Evolutionary conservation across 2,329 filamentous ascomycete species (phyloP), one percentile per base, ranked within the genome.

Genomic region (Hyphodiscus sp.): DNA sequence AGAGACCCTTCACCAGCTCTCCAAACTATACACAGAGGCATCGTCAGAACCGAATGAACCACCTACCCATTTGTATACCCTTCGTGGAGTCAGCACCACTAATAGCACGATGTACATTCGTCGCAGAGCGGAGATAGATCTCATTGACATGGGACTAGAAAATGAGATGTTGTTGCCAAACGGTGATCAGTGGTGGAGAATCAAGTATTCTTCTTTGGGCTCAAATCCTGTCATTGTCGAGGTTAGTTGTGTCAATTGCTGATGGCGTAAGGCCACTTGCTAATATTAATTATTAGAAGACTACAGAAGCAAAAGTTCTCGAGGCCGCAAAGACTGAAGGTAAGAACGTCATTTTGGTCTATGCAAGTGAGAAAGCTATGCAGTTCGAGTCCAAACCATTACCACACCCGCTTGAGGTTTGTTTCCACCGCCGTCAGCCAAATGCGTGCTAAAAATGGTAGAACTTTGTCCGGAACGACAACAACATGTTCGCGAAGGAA

Each of bases 101-200:
- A 67, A 69, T 13, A 73, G 76, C 48, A 66, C 78, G 1, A 70
- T 76, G 10, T 82, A 79, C 58, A 68, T 82, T 33, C 80, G 78
- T 59, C 71, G 70, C 53, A 69, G 73, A 41, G 62, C 69, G 16
- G 71, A 73, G 51, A 64, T 66, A 4, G 69, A 74, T 49, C 61
- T 75, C 30, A 73, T 75, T 48, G 73, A 77, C 16, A 47, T 75
- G n/a, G 70, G 67, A 46, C 26, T 63, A 1, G 71, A 69, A 30
- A 54, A 58, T 3, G 49, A 68, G 2, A 58, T 61, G 20, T 54
- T 63, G 3, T 58, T 45, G 19, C 20, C 45, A 8, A 58, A 52
- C 13, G 45, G 57, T 16, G 77, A 80, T 50, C 78, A 81, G 61
- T 82, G 79, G 79, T 82, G 79, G 79, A 74, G 74, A 58, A 67